Base-by-base conservation (phyloP, 2,329 filamentous ascomycete species). In the Aspergillus calidoustus region DNA sequence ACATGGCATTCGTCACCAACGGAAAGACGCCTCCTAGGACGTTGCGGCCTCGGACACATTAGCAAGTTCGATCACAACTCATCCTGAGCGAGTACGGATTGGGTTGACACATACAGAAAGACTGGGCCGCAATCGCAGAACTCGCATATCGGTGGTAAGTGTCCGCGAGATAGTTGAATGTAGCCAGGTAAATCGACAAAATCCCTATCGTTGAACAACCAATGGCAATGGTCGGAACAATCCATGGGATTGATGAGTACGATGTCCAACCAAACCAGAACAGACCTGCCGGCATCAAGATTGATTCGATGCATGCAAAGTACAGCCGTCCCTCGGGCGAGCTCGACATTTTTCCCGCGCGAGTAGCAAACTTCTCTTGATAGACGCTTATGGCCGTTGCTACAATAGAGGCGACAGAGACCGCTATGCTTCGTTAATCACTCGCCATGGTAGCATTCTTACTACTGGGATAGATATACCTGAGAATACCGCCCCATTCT, bases 131-230 rank as follows among this genome's bases (percentile, higher is more conserved):
- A 6, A 97, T 80, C 0, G 93, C 93, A 0, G 91, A 95, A 44
- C 89, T 92, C 0, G 93, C 92, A 70, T 94, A 97, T 2, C 86
- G 83, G 72, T 93, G 90, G 75, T 97, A 97, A 1, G 89, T 89
- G 72, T 97, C 93, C 22, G 93, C 92, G 1, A 97, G 83, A 69
- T 96, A 97, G 74, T 97, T 97, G 80, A 97, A 97, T 0, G 92
- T 91, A 3, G 93, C 89, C 1, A 97, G 84, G 72, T 96, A 96
- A 41, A 97, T 87, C 46, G 87, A 89, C 75, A 92, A 94, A 66
- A 97, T 96, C 30, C 93, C 90, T 82, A 94, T 91, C 0, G 91
- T 94, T 0, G 92, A 89, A 61, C 93, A 86, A 0, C 84, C 86
- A 34, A 97, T 83, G 0, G 87, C 89, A 3, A 94, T 76, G 0